Base-by-base conservation (phyloP, 2,329 filamentous ascomycete genomes). In the Tolypocladium ophioglossoides region DNA sequence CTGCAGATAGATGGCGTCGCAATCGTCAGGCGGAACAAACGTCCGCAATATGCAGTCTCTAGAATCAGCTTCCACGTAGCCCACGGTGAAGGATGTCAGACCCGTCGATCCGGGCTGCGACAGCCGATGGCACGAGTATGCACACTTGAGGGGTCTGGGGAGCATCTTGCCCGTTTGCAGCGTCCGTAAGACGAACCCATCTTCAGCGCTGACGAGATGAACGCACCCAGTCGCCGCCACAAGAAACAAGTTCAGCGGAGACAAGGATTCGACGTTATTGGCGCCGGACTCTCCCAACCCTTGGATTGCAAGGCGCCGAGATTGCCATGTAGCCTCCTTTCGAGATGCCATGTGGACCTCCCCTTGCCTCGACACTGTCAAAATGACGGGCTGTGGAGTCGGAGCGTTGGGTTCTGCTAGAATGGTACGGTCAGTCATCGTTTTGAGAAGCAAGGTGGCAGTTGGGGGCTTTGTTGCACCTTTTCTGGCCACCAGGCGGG, bases 11-110 rank as follows among this genome's bases (percentile, higher is more conserved):
- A 89, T 80, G 52, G 72, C 74, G 62, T 75, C 78, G 38, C 69
- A 74, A 12, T 80, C 78, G 34, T 75, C 70, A 11, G 75, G 68
- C 0, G 82, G 77, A 0, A 76, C 71, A 61, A 84, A 87, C 0
- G 78, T 85, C 52, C 87, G 83, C 57, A 89, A 72, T 22, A 88
- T 74, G 54, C 85, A 82, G 50, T 85, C 78, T 12, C 80, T 77
- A 0, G 79, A 80, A 22, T 82, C 79, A 4, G 74, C 70, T 55
- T 80, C 78, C 3, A 77, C 76, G 63, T 89, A 89, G 14, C 78
- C 80, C 24, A 90, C 68, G 0, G 80, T 83, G n/a, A 90, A 72
- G 16, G 78, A 83, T 32, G 75, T 74, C 1, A 91, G 68, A 0
- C 83, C 80, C 1, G 76, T 70, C 1, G 76, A 77, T 16, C 77